These are phyloP conservation scores for Wickerhamomyces bisporus DNA, from an alignment of 805 yeast genomes.

Conservation along the genomic window DNA sequence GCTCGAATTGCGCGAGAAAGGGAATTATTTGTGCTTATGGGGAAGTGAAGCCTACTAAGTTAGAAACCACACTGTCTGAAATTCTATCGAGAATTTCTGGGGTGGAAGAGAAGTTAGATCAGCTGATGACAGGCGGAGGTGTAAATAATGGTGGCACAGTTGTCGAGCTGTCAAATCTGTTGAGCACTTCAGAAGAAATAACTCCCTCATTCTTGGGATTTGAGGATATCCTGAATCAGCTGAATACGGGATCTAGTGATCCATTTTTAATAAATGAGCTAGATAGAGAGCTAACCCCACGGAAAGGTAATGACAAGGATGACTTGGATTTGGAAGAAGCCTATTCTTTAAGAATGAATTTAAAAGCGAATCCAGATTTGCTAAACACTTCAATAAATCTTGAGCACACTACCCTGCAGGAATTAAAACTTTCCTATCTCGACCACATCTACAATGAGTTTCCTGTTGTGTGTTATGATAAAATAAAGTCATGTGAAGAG, in stretches of 20 bases:
- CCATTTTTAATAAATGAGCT: not conserved
- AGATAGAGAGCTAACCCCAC: not conserved
- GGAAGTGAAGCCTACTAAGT: not conserved
- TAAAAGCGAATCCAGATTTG: not conserved
- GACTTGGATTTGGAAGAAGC: not conserved
- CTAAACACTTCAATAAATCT: not conserved
- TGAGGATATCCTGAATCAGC: not conserved
- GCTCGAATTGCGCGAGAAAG: not conserved
- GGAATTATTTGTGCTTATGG: not conserved
- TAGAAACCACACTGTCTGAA: not conserved
- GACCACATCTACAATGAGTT: not conserved
- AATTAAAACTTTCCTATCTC: not conserved
- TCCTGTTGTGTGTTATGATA: slow-evolving; percentile 1
- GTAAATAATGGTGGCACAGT: not conserved
- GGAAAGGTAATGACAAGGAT: not conserved
- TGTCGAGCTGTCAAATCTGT: too few relatives aligned
- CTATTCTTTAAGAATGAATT: not conserved
- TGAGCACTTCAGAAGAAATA: not conserved
- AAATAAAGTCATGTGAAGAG: not conserved
- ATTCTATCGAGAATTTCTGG: not conserved
- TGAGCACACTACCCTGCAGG: not conserved
- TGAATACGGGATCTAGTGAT: not conserved
- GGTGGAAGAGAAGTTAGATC: not conserved
- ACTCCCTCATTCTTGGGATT: not conserved
- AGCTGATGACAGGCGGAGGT: not conserved